Percentiles rank a stretch among this genome's conserved stretches.
These are phyloP conservation scores for Polymyxa betae DNA, from an alignment of 208 protist genomes.

Conservation along the genomic window DNA sequence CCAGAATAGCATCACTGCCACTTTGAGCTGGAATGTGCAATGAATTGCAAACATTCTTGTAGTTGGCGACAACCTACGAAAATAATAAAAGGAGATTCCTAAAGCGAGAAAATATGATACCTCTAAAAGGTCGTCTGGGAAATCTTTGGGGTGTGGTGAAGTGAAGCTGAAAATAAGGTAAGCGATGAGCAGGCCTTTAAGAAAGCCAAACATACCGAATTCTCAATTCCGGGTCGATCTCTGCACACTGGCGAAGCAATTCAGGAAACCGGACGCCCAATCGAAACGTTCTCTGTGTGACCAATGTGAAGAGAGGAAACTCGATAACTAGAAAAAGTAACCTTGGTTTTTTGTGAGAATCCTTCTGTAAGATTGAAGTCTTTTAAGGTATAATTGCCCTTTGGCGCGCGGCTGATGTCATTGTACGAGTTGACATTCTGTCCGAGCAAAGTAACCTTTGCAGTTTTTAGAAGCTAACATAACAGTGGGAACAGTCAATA, in stretches of 20 bases:
- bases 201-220: too few species aligned
- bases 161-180: too few species aligned
- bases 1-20: conserved; percentile 72
- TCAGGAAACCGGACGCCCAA: conserved; percentile 72
- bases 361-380: conserved; percentile 26
- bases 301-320: background rate
- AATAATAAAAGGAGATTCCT: too few species aligned
- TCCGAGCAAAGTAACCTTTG: conserved; percentile 79
- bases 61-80: conserved; percentile 42
- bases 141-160: conserved; percentile 84
- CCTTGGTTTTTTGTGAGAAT: conserved; percentile 29
- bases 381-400: background rate
- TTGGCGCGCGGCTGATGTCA: conserved; percentile 11
- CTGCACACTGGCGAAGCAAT: conserved; percentile 68
- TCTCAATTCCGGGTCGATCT: conserved; percentile 75
- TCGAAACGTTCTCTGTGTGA: background rate
- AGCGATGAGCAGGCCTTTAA: too few species aligned
- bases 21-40: conserved; percentile 81
- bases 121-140: too few species aligned
- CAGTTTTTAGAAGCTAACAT: conserved; percentile 60
- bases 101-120: too few species aligned
- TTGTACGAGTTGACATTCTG: conserved; percentile 85
- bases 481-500: background rate
- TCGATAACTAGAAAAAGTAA: background rate
- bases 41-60: conserved; percentile 77